phyloP scores from a whole-genome alignment of 179 eudicot genomes.

The Monotropa hypopitys region DNA sequence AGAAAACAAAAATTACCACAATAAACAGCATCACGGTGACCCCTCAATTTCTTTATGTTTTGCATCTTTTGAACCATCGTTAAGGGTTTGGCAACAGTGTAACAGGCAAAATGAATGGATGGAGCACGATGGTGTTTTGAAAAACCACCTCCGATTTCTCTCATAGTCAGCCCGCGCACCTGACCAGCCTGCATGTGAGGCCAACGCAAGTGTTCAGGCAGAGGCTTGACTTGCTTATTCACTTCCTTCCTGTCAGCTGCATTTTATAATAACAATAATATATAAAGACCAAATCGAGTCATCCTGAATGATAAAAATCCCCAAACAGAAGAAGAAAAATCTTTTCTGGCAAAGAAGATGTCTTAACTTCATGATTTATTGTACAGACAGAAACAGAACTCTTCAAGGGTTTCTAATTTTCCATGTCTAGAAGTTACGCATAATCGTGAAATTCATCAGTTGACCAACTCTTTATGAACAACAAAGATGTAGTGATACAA shows the following conservation, averaged over 20 bases:
- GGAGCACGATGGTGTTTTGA: constrained; percentile 90
- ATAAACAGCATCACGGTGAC: constrained; percentile 90
- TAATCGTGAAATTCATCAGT: neutral
- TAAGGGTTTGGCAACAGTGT: constrained; percentile 87
- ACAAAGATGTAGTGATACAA: neutral
- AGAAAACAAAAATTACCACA: constrained; percentile 49
- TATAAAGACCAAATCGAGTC: neutral
- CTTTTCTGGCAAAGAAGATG: neutral
- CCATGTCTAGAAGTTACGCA: neutral
- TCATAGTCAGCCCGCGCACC: constrained; percentile 71
- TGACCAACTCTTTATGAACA: neutral
- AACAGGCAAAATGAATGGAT: constrained; percentile 74
- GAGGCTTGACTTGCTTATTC: constrained; percentile 27
- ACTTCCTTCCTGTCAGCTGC: constrained; percentile 41
- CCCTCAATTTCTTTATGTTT: constrained; percentile 71
- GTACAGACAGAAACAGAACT: neutral
- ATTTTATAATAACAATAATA: constrained; percentile 2
- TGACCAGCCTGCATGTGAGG: constrained; percentile 96
- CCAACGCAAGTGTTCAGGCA: constrained; percentile 78
- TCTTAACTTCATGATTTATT: neutral
- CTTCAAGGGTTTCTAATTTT: neutral
- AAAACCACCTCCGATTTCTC: constrained; percentile 99
- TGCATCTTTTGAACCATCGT: constrained; percentile 94
- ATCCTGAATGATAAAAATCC: neutral
- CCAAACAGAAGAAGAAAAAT: neutral